A percentile compares a stretch with the other conserved stretches of the same genome.
Evolutionary conservation across 2,329 filamentous ascomycete species (phyloP).

Genomic region (Sclerotinia spermophila): DNA sequence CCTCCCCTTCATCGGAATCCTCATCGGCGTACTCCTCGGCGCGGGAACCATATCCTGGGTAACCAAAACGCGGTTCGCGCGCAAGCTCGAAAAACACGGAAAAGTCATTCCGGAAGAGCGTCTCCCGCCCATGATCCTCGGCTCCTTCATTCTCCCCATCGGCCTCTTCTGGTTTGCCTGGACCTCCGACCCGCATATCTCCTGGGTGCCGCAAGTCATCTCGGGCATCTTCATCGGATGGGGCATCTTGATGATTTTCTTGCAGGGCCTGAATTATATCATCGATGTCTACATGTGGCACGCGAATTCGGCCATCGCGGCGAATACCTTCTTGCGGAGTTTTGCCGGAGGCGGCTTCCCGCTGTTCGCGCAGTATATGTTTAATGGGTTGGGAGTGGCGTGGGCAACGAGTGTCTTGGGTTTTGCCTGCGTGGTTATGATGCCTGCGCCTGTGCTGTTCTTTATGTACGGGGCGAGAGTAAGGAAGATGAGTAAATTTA

Average conservation of each 20-base stretch:
- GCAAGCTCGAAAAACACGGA: slow-evolving; percentile 64
- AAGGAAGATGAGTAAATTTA: slow-evolving; percentile 45
- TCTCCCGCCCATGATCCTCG: slow-evolving; percentile 57
- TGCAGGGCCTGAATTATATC: slow-evolving; percentile 44
- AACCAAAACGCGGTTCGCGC: slow-evolving; percentile 63
- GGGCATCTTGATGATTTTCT: slow-evolving; percentile 48
- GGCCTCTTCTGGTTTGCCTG: slow-evolving; percentile 81
- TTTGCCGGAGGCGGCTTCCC: slow-evolving; percentile 55
- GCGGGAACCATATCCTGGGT: slow-evolving; percentile 59
- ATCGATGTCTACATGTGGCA: slow-evolving; percentile 53
- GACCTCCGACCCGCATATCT: slow-evolving; percentile 51
- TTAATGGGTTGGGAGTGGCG: slow-evolving; percentile 38
- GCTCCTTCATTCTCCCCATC: slow-evolving; percentile 55
- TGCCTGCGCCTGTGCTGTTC: slow-evolving; percentile 12
- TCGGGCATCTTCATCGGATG: slow-evolving; percentile 66
- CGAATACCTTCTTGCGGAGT: slow-evolving; percentile 57
- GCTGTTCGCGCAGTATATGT: slow-evolving; percentile 56
- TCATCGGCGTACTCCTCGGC: slow-evolving; percentile 67
- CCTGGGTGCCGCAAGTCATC: slow-evolving; percentile 61
- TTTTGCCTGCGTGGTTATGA: background rate
- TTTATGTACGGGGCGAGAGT: slow-evolving; percentile 9
- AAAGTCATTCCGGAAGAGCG: slow-evolving; percentile 64
- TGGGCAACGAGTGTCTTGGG: slow-evolving; percentile 40
- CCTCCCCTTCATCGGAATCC: slow-evolving; percentile 30
- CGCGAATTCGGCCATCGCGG: slow-evolving; percentile 56